Conservation (phyloP, 257 asterid genomes). For the Solanum dulcamara region DNA sequence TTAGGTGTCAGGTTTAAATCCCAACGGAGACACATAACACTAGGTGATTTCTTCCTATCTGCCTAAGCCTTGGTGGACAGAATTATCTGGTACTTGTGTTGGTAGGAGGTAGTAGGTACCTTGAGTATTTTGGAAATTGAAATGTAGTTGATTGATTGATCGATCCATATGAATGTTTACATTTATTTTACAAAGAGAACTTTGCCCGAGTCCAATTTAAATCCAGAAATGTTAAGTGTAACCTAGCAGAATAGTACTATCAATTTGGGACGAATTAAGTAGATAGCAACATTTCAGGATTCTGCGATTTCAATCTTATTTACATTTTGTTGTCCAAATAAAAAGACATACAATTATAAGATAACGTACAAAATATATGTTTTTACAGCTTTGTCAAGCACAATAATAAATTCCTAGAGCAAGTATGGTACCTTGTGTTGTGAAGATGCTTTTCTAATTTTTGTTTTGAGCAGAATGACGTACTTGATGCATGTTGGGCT, state of each 20-base stretch:
- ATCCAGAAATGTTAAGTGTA: neutral
- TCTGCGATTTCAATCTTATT: neutral
- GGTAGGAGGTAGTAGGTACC: neutral
- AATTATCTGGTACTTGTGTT: neutral
- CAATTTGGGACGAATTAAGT: neutral
- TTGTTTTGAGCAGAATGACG: slow-evolving; percentile 35
- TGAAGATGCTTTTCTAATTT: neutral
- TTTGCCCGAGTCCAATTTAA: neutral
- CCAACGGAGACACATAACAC: neutral
- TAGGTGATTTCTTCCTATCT: neutral
- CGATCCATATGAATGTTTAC: neutral
- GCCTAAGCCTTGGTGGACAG: neutral
- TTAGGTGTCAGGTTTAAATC: neutral
- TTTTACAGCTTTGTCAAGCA: neutral
- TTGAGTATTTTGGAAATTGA: neutral
- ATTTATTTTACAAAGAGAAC: neutral
- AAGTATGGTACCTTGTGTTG: neutral
- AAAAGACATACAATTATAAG: neutral
- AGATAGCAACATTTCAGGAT: neutral
- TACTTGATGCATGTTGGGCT: slow-evolving; percentile 58
- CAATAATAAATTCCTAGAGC: neutral
- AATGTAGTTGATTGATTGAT: neutral
- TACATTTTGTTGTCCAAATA: neutral
- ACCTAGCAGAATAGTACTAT: neutral
- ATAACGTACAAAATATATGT: neutral